Evolutionary conservation across 2,329 filamentous ascomycete genomes (phyloP).

Genomic region (Pseudogymnoascus sp.): DNA sequence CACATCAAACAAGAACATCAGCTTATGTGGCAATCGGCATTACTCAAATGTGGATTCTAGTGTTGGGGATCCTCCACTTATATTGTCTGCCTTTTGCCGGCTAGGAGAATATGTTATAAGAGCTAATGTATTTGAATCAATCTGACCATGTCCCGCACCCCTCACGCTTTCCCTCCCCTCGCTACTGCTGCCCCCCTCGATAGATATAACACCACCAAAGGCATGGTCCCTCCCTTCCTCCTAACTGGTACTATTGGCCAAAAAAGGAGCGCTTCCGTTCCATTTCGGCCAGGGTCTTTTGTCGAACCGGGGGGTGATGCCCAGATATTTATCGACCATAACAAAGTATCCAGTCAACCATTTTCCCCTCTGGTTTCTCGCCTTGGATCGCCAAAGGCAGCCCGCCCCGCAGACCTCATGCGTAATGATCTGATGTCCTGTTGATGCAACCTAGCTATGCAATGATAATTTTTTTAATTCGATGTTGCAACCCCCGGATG

Average conservation of each 20-base stretch:
- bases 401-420: not conserved
- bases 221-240: slow-evolving; percentile 28
- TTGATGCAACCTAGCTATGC: slow-evolving; percentile 8
- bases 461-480: slow-evolving; percentile 7
- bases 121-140: slow-evolving; percentile 15
- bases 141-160: slow-evolving; percentile 13
- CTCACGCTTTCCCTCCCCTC: slow-evolving; percentile 15
- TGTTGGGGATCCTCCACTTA: slow-evolving; percentile 1
- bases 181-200: slow-evolving; percentile 12
- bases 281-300: slow-evolving; percentile 25
- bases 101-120: slow-evolving; percentile 23
- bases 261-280: slow-evolving; percentile 11
- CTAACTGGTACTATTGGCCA: slow-evolving; percentile 23
- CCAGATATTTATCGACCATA: not conserved
- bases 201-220: slow-evolving; percentile 19
- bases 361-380: not conserved
- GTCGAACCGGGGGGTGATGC: not conserved
- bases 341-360: slow-evolving; percentile 1
- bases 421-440: not conserved
- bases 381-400: slow-evolving; percentile 4
- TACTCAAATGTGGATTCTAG: slow-evolving; percentile 8
- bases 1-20: not conserved
- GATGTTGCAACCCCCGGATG: slow-evolving; percentile 5
- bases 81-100: slow-evolving; percentile 11
- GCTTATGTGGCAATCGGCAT: not conserved